phyloP scores from a whole-genome alignment of 2,329 filamentous ascomycete genomes.

The Thelonectria blattea region DNA sequence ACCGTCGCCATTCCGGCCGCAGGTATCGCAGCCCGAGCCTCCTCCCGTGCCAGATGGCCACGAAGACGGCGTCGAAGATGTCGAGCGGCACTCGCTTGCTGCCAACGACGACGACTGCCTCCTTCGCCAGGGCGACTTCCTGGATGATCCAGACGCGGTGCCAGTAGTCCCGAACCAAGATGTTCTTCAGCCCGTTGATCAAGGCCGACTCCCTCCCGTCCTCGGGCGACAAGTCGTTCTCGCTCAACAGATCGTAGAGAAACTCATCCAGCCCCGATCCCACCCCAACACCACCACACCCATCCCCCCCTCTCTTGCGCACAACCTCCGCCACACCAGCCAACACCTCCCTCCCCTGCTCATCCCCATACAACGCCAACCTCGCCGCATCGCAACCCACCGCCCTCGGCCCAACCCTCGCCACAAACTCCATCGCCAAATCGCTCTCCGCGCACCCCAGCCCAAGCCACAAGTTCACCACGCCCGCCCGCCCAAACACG shows the following conservation, averaged over 20 bases:
- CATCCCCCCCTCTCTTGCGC: no score
- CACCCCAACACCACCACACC: not conserved
- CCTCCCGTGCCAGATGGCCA: not conserved
- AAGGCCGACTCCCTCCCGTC: not conserved
- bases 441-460: constrained; percentile 5
- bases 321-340: not conserved
- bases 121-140: constrained; percentile 9
- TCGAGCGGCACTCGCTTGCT: constrained; percentile 12
- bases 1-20: not conserved
- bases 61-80: constrained; percentile 20
- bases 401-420: constrained; percentile 11
- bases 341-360: not conserved
- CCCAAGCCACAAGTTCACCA: constrained; percentile 32
- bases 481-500: constrained; percentile 24
- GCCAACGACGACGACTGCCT: constrained; percentile 11
- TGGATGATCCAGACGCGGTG: constrained; percentile 19
- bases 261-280: not conserved
- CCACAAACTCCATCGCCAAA: constrained; percentile 18
- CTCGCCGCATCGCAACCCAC: not conserved
- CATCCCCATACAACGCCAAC: not conserved
- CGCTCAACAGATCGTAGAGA: not conserved
- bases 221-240: not conserved
- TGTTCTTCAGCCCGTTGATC: not conserved
- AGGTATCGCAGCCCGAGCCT: not conserved
- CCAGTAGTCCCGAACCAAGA: constrained; percentile 19